A percentile compares a stretch with the other conserved stretches of the same genome.
phyloP scores from a whole-genome alignment of 768 basidiomycete genomes.

The Kwoniella newhampshirensis region DNA sequence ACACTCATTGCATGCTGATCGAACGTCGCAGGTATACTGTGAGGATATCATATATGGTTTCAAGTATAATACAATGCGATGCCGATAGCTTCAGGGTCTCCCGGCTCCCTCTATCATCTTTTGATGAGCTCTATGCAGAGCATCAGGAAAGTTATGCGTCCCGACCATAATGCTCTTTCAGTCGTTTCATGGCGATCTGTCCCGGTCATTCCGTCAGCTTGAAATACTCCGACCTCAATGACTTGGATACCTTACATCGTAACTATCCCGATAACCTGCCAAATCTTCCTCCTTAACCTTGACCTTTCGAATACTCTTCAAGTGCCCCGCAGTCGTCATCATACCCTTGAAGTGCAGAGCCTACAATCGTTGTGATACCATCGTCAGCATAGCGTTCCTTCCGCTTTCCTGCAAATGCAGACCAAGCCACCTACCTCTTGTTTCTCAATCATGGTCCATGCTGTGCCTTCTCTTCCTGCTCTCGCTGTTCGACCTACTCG shows the following conservation, averaged over 20 bases:
- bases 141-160: slow-evolving; percentile 10
- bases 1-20: background rate
- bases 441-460: slow-evolving; percentile 94
- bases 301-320: slow-evolving; percentile 67
- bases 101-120: background rate
- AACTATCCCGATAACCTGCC: slow-evolving; percentile 60
- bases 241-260: slow-evolving; percentile 63
- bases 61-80: too few relatives aligned
- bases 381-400: background rate
- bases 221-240: background rate
- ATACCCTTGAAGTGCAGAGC: slow-evolving; percentile 84
- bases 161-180: slow-evolving; percentile 36
- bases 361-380: slow-evolving; percentile 54
- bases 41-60: background rate
- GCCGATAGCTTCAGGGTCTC: too few relatives aligned
- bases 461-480: slow-evolving; percentile 81
- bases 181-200: slow-evolving; percentile 41
- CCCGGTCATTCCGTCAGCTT: background rate
- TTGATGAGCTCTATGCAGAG: background rate
- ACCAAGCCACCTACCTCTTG: slow-evolving; percentile 57
- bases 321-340: slow-evolving; percentile 69
- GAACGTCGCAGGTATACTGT: background rate
- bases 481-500: slow-evolving; percentile 94
- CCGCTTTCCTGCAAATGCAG: background rate
- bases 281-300: slow-evolving; percentile 66